phyloP scores from a whole-genome alignment of 2,329 filamentous ascomycete species.

The Fusarium oxysporum region DNA sequence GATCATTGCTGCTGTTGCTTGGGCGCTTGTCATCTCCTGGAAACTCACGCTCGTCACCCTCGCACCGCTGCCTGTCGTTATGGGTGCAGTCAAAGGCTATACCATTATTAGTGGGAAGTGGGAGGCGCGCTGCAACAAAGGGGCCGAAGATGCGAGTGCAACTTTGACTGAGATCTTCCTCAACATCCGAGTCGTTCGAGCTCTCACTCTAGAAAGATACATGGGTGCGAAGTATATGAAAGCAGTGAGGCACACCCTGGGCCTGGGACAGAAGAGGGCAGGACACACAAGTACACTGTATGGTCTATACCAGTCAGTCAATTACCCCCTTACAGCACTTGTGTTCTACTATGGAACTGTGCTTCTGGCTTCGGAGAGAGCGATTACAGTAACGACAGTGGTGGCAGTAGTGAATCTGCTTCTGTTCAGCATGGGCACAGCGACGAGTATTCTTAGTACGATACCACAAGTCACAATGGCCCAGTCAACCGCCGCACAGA shows the following conservation, averaged over 20 bases:
- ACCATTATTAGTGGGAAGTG: slow-evolving; percentile 74
- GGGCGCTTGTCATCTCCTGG: slow-evolving; percentile 82
- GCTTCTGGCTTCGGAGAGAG: slow-evolving; percentile 65
- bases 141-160: slow-evolving; percentile 68
- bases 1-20: slow-evolving; percentile 74
- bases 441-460: slow-evolving; percentile 75
- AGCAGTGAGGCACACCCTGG: slow-evolving; percentile 64
- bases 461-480: slow-evolving; percentile 85
- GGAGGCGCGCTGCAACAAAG: slow-evolving; percentile 76
- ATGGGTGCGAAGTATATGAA: slow-evolving; percentile 73
- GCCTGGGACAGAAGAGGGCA: slow-evolving; percentile 73
- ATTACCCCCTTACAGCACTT: slow-evolving; percentile 78
- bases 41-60: slow-evolving; percentile 83
- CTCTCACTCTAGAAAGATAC: slow-evolving; percentile 77
- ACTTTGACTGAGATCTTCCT: slow-evolving; percentile 77
- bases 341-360: slow-evolving; percentile 85
- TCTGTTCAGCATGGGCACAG: slow-evolving; percentile 83
- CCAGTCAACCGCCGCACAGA: slow-evolving; percentile 75
- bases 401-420: slow-evolving; percentile 84
- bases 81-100: slow-evolving; percentile 73
- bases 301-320: slow-evolving; percentile 80
- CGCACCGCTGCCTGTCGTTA: slow-evolving; percentile 74
- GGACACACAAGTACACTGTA: slow-evolving; percentile 76
- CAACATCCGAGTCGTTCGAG: slow-evolving; percentile 82
- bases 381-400: slow-evolving; percentile 66